Evolutionary conservation across 2,329 filamentous ascomycete genomes (phyloP).

Genomic region (Cytospora leucostoma): DNA sequence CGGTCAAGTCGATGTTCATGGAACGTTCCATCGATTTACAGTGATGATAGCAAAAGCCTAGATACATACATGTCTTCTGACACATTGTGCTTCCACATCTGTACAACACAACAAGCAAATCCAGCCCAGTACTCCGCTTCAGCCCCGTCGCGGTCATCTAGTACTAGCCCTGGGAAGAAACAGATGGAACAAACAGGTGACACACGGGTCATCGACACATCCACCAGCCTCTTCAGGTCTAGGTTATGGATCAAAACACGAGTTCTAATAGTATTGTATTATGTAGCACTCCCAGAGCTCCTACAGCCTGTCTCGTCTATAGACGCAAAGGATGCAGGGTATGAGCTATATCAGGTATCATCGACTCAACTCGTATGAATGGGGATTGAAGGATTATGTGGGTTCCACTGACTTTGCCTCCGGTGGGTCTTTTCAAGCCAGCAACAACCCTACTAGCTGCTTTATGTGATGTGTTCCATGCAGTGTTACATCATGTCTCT

Average conservation of each 20-base stretch:
- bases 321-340: no score
- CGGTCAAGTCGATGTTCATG: conserved; percentile 6
- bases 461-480: background rate
- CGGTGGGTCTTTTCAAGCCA: background rate
- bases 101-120: background rate
- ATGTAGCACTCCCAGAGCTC: no score
- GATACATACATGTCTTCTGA: conserved; percentile 10
- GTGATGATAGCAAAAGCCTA: background rate
- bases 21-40: conserved; percentile 17
- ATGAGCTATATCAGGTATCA: no score
- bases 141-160: conserved; percentile 10
- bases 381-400: background rate
- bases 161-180: background rate
- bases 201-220: background rate
- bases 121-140: background rate
- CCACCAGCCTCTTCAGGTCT: no score
- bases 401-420: background rate
- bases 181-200: background rate
- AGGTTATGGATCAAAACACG: no score
- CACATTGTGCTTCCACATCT: conserved; percentile 11
- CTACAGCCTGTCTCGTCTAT: no score
- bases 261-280: no score
- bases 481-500: background rate
- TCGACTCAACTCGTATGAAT: no score
- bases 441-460: background rate